Conservation (phyloP, 495 filamentous ascomycete species). For the Neurospora discreta region DNA sequence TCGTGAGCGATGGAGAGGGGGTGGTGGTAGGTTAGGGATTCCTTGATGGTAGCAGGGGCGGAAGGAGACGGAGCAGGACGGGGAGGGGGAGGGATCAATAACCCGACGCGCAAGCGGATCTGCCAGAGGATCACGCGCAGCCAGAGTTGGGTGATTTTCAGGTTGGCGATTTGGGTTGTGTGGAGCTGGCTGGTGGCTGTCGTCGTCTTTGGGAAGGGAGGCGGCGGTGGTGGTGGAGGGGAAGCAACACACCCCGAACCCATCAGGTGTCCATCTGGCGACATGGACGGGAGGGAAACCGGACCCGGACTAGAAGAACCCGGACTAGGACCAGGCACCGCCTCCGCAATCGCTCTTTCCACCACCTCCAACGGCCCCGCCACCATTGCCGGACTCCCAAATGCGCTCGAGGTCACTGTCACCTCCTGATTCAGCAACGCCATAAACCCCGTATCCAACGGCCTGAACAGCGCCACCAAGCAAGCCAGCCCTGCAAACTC, state of each 20-base stretch:
- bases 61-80: not conserved
- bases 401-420: constrained; percentile 2
- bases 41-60: not conserved
- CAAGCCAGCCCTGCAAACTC: constrained; percentile 48
- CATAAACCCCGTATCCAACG: constrained; percentile 54
- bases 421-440: constrained; percentile 52
- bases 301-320: not conserved
- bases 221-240: too few species aligned
- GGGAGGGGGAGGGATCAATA: constrained; percentile 13
- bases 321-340: constrained; percentile 6
- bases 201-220: too few species aligned
- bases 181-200: constrained; percentile 29
- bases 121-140: constrained; percentile 65
- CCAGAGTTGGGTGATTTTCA: constrained; percentile 65
- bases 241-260: constrained; percentile 24
- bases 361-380: constrained; percentile 24
- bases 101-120: constrained; percentile 30
- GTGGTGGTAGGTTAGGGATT: constrained; percentile 31
- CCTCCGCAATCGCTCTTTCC: constrained; percentile 46
- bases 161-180: constrained; percentile 60
- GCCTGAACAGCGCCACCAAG: constrained; percentile 51
- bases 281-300: not conserved
- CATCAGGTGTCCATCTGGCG: constrained; percentile 24
- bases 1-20: constrained; percentile 46
- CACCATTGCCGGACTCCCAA: constrained; percentile 28